phyloP scores from a whole-genome alignment of 345 rosid species.

The Gossypium thurberi region DNA sequence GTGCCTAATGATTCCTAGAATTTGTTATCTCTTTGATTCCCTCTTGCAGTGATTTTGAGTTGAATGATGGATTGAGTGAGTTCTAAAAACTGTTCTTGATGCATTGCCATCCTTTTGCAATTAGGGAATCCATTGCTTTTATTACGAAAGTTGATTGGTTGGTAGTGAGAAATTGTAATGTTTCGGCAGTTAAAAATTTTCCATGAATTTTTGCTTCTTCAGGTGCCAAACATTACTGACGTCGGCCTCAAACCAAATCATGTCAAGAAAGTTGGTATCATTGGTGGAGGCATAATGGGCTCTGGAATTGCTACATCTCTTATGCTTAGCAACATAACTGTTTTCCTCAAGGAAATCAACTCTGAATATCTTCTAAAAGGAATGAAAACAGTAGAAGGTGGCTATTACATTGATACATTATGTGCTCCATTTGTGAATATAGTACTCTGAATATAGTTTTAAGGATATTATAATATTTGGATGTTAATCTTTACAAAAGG shows the following conservation, averaged over 20 bases:
- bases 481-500: neutral
- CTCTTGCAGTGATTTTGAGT: neutral
- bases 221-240: conserved; percentile 89
- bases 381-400: conserved; percentile 73
- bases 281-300: conserved; percentile 98
- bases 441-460: neutral
- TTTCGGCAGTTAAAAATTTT: neutral
- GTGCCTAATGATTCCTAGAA: conserved; percentile 28
- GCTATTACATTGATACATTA: conserved; percentile 2
- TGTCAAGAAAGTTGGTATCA: conserved; percentile 80
- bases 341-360: conserved; percentile 81
- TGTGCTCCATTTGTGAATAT: neutral
- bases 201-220: conserved; percentile 21
- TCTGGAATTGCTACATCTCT: conserved; percentile 89
- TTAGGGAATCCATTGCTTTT: neutral
- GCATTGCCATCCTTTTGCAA: neutral
- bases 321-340: conserved; percentile 49
- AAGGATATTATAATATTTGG: neutral
- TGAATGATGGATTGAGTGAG: neutral
- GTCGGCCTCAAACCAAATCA: conserved; percentile 71
- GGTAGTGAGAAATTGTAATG: neutral
- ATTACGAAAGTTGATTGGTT: neutral
- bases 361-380: conserved; percentile 79
- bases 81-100: neutral
- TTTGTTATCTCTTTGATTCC: neutral